Percentiles rank a stretch among this genome's conserved stretches.
These are phyloP conservation scores for Phyllosticta citribraziliensis DNA, from an alignment of 2,329 filamentous ascomycete genomes.

Conservation along the genomic window DNA sequence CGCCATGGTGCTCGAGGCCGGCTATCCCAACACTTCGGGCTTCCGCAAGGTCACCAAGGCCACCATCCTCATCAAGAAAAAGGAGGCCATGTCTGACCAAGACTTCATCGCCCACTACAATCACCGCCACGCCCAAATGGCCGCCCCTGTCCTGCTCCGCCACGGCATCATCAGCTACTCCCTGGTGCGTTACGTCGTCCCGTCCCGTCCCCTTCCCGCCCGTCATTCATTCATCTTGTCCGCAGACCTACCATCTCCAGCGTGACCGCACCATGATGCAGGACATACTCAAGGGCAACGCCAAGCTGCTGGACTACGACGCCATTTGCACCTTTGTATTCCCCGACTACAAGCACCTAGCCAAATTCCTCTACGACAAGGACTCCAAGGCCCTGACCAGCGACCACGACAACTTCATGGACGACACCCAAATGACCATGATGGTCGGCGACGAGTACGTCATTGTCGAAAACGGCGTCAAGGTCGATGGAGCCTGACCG, in stretches of 20 bases:
- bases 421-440: conserved; percentile 33
- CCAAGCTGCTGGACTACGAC: conserved; percentile 35
- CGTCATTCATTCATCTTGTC: background rate
- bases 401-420: conserved; percentile 32
- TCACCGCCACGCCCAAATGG: conserved; percentile 34
- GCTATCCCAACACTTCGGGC: conserved; percentile 34
- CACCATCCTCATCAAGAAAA: conserved; percentile 38
- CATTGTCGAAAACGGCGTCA: conserved; percentile 27
- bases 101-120: conserved; percentile 39
- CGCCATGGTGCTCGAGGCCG: conserved; percentile 34
- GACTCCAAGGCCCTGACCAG: conserved; percentile 30
- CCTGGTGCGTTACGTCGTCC: conserved; percentile 27
- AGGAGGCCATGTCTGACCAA: conserved; percentile 34
- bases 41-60: conserved; percentile 40
- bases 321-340: conserved; percentile 41
- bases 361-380: conserved; percentile 37
- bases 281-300: conserved; percentile 37
- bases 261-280: conserved; percentile 35
- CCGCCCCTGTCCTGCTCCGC: conserved; percentile 33
- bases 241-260: conserved; percentile 35
- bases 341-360: conserved; percentile 35
- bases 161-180: conserved; percentile 37
- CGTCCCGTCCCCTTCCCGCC: background rate
- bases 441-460: conserved; percentile 38
- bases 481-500: conserved; percentile 13